Base-by-base conservation (phyloP, 2,329 filamentous ascomycete species). In the Sphaerulina musiva region DNA sequence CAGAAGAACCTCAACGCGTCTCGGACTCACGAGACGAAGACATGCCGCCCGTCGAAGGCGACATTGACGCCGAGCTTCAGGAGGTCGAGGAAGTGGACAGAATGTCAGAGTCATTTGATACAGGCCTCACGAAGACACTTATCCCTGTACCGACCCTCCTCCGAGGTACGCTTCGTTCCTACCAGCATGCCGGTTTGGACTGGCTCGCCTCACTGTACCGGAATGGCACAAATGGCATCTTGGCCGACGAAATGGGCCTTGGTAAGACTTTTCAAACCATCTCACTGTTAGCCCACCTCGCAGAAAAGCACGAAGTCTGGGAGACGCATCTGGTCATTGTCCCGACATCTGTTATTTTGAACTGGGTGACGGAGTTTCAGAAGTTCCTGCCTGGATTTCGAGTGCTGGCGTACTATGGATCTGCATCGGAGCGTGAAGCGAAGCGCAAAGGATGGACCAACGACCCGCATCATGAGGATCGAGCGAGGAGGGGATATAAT, bases 331-430 rank as follows among this genome's bases (percentile, higher is more conserved):
- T 98, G 23, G 89, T 98, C 46, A 87, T 98, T 57, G 93, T 98
- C 1, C 93, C 93, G 1, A 98, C 93, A 2, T 97, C 91, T 71
- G 95, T 98, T 46, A 96, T 98, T 80, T 82, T 98, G 60, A 98
- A 98, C 68, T 98, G 93, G 93, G 95, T 98, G 70, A 97, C 97
- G 87, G 93, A 98, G 72, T 98, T 98, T 79, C 97, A 97, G 68
- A 98, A 98, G 70, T 98, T 92, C 83, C 89, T 91, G 54, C 93
- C 95, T 2, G 92, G 93, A 0, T 98, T 98, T 78, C 97, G 96
- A 69, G 95, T 98, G 53, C 78, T 98, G 55, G 93, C 91, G 0
- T 98, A 98, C 73, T 98, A 97, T 68, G 93, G 95, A 42, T 89
- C 86, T 41, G 87, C 91, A 64, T 90, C 96, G 62, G 93, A 98